A percentile compares a stretch with the other conserved stretches of the same genome.
phyloP scores from a whole-genome alignment of 352 stramenopile species.

The Thalassiosira allenii region DNA sequence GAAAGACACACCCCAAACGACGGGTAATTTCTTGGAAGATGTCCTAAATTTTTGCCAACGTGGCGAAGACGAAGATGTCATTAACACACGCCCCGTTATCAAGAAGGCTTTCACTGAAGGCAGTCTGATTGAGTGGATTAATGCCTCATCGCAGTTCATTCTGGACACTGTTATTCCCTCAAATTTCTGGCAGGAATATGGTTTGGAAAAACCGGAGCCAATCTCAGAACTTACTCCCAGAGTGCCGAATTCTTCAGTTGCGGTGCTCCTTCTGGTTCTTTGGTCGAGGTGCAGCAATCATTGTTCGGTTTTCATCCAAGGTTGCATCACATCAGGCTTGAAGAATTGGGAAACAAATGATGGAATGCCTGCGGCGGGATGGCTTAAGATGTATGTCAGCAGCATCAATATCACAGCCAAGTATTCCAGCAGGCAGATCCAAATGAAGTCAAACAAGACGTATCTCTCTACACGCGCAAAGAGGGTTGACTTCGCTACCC shows the following conservation, averaged over 20 bases:
- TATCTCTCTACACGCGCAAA: too few relatives aligned
- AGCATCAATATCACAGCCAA: not conserved
- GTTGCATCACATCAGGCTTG: not conserved
- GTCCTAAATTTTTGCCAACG: too few relatives aligned
- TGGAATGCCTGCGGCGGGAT: not conserved
- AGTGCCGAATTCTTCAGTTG: not conserved
- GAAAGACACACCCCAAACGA: not conserved
- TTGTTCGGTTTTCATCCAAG: not conserved
- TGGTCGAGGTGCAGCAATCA: not conserved
- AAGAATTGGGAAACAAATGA: not conserved
- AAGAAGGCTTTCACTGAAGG: too few relatives aligned
- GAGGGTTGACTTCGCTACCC: not conserved
- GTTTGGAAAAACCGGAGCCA: conserved; percentile 13
- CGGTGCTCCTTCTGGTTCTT: conserved; percentile 4
- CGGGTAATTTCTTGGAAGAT: not conserved
- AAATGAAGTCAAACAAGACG: not conserved
- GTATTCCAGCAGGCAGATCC: not conserved
- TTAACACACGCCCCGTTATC: too few relatives aligned
- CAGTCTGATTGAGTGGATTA: conserved; percentile 5
- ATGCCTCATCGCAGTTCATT: conserved; percentile 7
- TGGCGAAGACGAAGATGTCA: too few relatives aligned
- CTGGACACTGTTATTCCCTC: not conserved
- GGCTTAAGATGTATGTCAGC: not conserved
- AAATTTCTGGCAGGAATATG: conserved; percentile 3
- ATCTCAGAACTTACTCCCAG: conserved; percentile 13